Base-by-base conservation (phyloP, 768 basidiomycete species). In the Kwoniella pini region DNA sequence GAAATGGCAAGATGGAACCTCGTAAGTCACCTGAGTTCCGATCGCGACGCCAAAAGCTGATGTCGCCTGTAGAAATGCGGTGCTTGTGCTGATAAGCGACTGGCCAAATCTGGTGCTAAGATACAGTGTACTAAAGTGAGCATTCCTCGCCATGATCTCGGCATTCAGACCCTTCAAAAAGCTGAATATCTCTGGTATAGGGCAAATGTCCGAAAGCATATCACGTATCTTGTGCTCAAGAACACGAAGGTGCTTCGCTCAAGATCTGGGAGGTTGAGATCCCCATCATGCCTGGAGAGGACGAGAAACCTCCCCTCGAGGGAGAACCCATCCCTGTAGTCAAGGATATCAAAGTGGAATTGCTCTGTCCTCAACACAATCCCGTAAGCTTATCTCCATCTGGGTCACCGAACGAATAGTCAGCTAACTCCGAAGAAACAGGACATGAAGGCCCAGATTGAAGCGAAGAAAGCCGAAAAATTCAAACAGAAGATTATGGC, bases 121-220 rank as follows among this genome's bases (percentile, higher is more conserved):
- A 77, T 96, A 24, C 94, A 97, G 73, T 97, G 94, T 75, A 90
- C 90, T 15, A 91, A 90, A 62, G 77, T 77, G 43, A 65, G 71
- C 54, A 6, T 27, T 1, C 19, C 13, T 38, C 17, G 15, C 17
- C 24, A 22, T 42, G n/a, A 19, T 24, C n/a, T 7, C 31, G 31
- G 15, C 31, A 11, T 46, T 26, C 36, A 48, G 15, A 7, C 33
- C 7, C 33, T 36, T 27, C n/a, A 6, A 7, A 22, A 22, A n/a
- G 24, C 40, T 56, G 24, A 51, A 15, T 44, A 4, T 31, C 13
- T 11, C 22, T 28, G 12, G 12, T 12, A 10, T 24, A 77, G 77
- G 93, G 92, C 44, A 95, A 93, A 80, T 97, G 94, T 69, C 83
- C 89, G 11, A 90, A 89, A 74, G 90, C 94, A 0, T 96, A 91